Conservation (phyloP, 768 basidiomycete species). For the Pleurotus djamor region DNA sequence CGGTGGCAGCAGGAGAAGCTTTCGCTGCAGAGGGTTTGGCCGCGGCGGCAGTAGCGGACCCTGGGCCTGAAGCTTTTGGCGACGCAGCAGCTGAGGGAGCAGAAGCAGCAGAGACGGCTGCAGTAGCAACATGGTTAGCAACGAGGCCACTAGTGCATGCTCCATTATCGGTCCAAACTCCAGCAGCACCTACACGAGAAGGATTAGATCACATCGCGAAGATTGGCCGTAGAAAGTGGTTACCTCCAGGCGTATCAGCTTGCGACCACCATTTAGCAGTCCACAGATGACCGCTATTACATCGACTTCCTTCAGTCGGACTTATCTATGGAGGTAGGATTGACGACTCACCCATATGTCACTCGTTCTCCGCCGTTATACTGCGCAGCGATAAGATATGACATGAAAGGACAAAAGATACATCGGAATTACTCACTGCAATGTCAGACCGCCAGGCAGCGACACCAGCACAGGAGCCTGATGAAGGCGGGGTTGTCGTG, state of each 20-base stretch:
- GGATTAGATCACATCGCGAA: neutral
- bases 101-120: neutral
- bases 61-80: neutral
- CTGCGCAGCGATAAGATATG: conserved; percentile 16
- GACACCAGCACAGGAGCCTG: conserved; percentile 38
- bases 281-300: conserved; percentile 45
- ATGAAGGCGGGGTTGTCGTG: conserved; percentile 14
- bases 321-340: neutral
- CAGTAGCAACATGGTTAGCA: neutral
- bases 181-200: conserved; percentile 20
- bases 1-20: neutral
- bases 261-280: conserved; percentile 48
- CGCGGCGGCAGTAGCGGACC: neutral
- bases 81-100: neutral
- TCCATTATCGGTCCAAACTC: conserved; percentile 32
- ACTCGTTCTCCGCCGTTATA: conserved; percentile 41
- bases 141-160: conserved; percentile 17
- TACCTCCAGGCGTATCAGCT: conserved; percentile 30
- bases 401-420: neutral
- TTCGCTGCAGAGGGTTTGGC: neutral
- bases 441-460: conserved; percentile 34
- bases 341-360: conserved; percentile 31
- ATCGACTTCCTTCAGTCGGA: too few species aligned
- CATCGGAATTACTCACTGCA: conserved; percentile 28
- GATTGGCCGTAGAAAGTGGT: neutral